phyloP scores from a whole-genome alignment of 305 asterid species.

The Rubia peregrina region DNA sequence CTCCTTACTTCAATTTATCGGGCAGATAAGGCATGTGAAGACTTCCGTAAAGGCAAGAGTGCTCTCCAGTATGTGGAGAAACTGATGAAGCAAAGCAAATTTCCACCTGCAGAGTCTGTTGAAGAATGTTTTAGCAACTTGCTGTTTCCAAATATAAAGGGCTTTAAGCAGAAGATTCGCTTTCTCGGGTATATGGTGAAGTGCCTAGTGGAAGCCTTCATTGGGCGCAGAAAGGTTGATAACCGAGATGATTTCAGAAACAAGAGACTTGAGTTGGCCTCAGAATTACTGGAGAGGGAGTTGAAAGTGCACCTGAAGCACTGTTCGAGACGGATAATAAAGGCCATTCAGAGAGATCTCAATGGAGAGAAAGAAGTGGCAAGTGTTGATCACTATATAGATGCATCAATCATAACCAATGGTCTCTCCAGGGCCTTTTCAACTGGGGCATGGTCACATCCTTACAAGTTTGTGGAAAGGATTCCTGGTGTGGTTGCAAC shows the following conservation, averaged over 20 bases:
- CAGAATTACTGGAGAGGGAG: slow-evolving; percentile 83
- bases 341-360: slow-evolving; percentile 74
- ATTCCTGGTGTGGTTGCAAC: slow-evolving; percentile 83
- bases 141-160: slow-evolving; percentile 60
- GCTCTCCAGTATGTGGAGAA: slow-evolving; percentile 39
- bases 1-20: slow-evolving; percentile 65
- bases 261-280: slow-evolving; percentile 87
- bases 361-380: slow-evolving; percentile 53
- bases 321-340: slow-evolving; percentile 65
- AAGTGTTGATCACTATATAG: slow-evolving; percentile 55
- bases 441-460: slow-evolving; percentile 87
- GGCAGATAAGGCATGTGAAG: slow-evolving; percentile 57
- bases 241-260: slow-evolving; percentile 84
- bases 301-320: slow-evolving; percentile 69
- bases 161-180: slow-evolving; percentile 56
- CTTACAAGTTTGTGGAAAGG: slow-evolving; percentile 80
- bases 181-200: slow-evolving; percentile 88
- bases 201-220: slow-evolving; percentile 65
- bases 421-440: slow-evolving; percentile 94
- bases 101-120: slow-evolving; percentile 70
- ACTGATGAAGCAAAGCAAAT: slow-evolving; percentile 45
- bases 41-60: slow-evolving; percentile 46
- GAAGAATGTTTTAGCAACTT: slow-evolving; percentile 54
- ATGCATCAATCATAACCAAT: slow-evolving; percentile 79
- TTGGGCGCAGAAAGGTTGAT: slow-evolving; percentile 69